phyloP scores from a whole-genome alignment of 1,284 basidiomycete genomes.

The Tetrapyrgos nigripes region DNA sequence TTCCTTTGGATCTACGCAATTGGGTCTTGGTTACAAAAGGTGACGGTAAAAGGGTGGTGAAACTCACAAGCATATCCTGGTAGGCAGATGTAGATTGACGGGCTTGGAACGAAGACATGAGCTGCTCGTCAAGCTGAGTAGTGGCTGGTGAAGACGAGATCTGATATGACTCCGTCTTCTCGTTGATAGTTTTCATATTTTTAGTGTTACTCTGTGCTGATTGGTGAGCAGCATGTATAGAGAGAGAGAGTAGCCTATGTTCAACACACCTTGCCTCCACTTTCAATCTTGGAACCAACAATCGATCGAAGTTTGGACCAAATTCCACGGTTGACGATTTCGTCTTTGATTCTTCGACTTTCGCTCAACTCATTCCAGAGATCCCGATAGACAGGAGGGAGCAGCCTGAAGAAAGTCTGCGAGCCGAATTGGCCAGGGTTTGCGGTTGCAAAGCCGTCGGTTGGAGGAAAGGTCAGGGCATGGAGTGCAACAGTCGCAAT shows the following conservation, averaged over 20 bases:
- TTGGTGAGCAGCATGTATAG: conserved; percentile 4
- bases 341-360: conserved; percentile 65
- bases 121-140: conserved; percentile 45
- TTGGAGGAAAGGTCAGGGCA: conserved; percentile 66
- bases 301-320: conserved; percentile 78
- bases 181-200: conserved; percentile 31
- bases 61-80: conserved; percentile 86
- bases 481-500: conserved; percentile 89
- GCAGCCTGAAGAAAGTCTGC: conserved; percentile 69
- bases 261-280: conserved; percentile 46
- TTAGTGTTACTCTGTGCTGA: conserved; percentile 17
- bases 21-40: conserved; percentile 19
- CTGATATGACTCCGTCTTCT: conserved; percentile 5
- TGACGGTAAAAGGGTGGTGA: conserved; percentile 1
- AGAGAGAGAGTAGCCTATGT: neutral
- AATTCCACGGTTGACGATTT: conserved; percentile 67
- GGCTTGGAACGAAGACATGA: conserved; percentile 65
- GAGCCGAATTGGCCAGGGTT: conserved; percentile 46
- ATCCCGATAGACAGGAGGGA: conserved; percentile 87
- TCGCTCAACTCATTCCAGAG: conserved; percentile 93
- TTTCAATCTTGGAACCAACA: conserved; percentile 60
- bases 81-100: conserved; percentile 73
- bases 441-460: conserved; percentile 66
- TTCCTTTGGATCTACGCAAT: conserved; percentile 67
- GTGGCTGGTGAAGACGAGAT: neutral